Conservation (phyloP, 2,329 filamentous ascomycete species). For the Cercospora beticola region DNA sequence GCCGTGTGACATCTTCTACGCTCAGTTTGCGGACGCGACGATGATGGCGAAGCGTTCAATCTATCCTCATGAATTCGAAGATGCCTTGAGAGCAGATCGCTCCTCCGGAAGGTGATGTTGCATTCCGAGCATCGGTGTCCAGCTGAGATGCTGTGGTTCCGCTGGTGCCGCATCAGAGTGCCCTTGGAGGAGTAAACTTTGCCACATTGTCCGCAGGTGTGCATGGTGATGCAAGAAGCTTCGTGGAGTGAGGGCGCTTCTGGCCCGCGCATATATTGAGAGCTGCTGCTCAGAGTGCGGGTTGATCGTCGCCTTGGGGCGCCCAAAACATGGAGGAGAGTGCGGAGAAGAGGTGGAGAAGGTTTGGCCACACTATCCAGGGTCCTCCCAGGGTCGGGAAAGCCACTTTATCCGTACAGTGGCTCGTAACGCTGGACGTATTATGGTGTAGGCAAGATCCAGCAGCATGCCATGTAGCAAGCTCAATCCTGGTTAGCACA, state of each 20-base stretch:
- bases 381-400: neutral
- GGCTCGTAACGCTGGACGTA: neutral
- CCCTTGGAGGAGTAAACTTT: constrained; percentile 23
- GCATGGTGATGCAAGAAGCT: constrained; percentile 8
- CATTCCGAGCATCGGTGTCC: constrained; percentile 20
- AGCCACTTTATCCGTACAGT: neutral
- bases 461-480: neutral
- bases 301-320: neutral
- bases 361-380: neutral
- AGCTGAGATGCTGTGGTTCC: constrained; percentile 18
- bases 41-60: constrained; percentile 13
- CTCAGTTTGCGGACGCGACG: neutral
- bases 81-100: constrained; percentile 18
- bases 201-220: constrained; percentile 20
- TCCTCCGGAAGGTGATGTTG: constrained; percentile 19
- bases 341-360: constrained; percentile 1
- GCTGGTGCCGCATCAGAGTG: constrained; percentile 22
- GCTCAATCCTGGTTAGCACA: constrained; percentile 23
- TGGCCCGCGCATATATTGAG: neutral
- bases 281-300: neutral
- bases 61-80: constrained; percentile 16
- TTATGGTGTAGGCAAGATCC: neutral
- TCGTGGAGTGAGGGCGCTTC: neutral
- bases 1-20: constrained; percentile 23
- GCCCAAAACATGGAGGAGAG: neutral